phyloP scores from a whole-genome alignment of 768 basidiomycete species.

The Filobasidium wieringae region DNA sequence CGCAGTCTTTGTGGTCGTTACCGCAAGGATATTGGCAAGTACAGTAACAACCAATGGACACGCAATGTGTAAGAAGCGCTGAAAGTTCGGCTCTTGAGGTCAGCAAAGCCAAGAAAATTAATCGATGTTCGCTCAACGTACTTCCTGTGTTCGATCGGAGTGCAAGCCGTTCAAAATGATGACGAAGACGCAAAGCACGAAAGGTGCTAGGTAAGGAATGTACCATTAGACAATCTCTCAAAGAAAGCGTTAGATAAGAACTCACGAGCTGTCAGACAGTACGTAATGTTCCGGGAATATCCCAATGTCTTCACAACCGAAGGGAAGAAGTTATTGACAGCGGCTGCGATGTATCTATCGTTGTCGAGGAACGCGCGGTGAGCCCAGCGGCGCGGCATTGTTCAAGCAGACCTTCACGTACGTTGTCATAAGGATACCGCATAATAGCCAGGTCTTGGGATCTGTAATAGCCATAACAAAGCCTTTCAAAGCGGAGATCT shows the following conservation, averaged over 20 bases:
- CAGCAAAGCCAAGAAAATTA: no score
- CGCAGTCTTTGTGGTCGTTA: conserved; percentile 25
- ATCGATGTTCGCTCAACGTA: no score
- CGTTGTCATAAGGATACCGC: conserved; percentile 12
- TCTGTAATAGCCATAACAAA: conserved; percentile 29
- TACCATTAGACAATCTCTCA: background rate
- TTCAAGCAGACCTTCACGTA: background rate
- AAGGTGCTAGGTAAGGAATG: conserved; percentile 18
- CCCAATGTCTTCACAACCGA: conserved; percentile 24
- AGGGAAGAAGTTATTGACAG: conserved; percentile 34
- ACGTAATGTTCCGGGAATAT: conserved; percentile 25
- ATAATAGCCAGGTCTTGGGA: conserved; percentile 28
- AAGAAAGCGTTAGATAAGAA: background rate
- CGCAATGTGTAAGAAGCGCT: conserved; percentile 26
- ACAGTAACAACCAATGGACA: conserved; percentile 25
- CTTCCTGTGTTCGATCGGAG: conserved; percentile 21
- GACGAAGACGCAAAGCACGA: conserved; percentile 28
- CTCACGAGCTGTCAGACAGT: conserved; percentile 25
- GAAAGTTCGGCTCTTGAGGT: no score
- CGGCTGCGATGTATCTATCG: conserved; percentile 24
- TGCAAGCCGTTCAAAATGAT: conserved; percentile 31
- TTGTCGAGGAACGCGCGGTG: no score
- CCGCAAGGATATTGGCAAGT: conserved; percentile 32
- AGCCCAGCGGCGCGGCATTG: no score
- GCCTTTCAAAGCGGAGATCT: conserved; percentile 17